A percentile compares a stretch with the other conserved stretches of the same genome.
phyloP scores from a whole-genome alignment of 2,329 filamentous ascomycete species.

The Periconia digitata region DNA sequence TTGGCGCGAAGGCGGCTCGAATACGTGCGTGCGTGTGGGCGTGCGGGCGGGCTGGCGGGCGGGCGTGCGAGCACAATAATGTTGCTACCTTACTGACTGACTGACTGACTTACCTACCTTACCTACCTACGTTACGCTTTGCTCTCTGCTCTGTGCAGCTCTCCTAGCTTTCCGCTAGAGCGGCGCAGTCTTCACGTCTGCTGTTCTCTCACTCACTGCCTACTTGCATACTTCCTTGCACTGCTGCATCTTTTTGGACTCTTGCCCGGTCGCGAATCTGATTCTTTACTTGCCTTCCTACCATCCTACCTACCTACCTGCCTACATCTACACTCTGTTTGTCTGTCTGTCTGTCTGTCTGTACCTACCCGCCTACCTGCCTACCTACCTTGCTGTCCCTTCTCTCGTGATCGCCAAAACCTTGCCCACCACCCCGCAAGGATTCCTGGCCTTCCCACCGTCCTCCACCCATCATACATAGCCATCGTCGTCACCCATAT shows the following conservation, averaged over 20 bases:
- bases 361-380: too few species aligned
- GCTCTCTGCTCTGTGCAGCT: too few species aligned
- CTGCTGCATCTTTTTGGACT: slow-evolving; percentile 2
- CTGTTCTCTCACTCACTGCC: neutral
- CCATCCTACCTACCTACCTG: too few species aligned
- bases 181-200: slow-evolving; percentile 34
- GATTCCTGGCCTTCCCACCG: slow-evolving; percentile 35
- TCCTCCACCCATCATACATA: slow-evolving; percentile 27
- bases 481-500: neutral
- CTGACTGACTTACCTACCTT: too few species aligned
- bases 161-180: slow-evolving; percentile 22
- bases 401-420: slow-evolving; percentile 31
- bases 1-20: slow-evolving; percentile 4
- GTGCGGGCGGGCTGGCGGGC: slow-evolving; percentile 3
- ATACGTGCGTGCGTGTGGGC: neutral
- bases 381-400: slow-evolving; percentile 1
- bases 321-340: too few species aligned
- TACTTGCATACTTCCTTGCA: slow-evolving; percentile 14
- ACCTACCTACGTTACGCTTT: too few species aligned
- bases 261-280: too few species aligned
- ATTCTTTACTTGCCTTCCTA: too few species aligned
- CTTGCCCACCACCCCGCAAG: slow-evolving; percentile 36
- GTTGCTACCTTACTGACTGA: too few species aligned
- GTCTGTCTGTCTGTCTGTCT: too few species aligned
- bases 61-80: too few species aligned